These are phyloP conservation scores for Suillus sp. DNA, from an alignment of 768 basidiomycete genomes.

Conservation along the genomic window DNA sequence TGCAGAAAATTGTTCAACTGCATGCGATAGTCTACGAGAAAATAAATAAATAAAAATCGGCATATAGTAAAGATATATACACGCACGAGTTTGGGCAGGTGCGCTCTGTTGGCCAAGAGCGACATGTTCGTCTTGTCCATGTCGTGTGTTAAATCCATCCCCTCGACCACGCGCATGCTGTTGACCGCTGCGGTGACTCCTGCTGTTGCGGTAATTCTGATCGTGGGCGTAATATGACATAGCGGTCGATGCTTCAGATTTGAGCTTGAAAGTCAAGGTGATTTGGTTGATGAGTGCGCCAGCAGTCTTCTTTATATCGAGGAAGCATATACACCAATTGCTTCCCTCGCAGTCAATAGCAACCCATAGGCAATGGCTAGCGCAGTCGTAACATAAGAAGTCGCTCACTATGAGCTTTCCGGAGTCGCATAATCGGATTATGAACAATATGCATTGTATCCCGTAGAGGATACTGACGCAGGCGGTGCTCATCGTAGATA, in stretches of 20 bases:
- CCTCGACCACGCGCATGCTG: background rate
- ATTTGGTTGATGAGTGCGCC: background rate
- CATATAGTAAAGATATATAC: background rate
- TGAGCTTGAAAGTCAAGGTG: background rate
- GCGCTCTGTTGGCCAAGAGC: background rate
- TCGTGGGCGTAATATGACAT: background rate
- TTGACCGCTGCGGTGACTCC: background rate
- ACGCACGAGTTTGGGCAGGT: background rate
- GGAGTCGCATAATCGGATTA: background rate
- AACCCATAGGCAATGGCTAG: background rate
- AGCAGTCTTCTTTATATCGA: background rate
- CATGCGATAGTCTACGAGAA: slow-evolving; percentile 23
- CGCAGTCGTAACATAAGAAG: background rate
- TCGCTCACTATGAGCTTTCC: background rate
- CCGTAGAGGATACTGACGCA: background rate
- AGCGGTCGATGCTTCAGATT: background rate
- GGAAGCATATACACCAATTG: slow-evolving; percentile 2
- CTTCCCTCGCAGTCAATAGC: background rate
- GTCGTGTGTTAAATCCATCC: background rate
- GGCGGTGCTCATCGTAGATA: background rate
- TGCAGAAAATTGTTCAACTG: slow-evolving; percentile 31
- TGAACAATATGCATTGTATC: background rate
- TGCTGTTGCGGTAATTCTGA: background rate
- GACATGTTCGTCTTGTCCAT: background rate
- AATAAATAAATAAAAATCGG: background rate